A percentile compares a stretch with the other conserved stretches of the same genome.
phyloP scores from a whole-genome alignment of 2,329 filamentous ascomycete species.

The Byssochlamys sp. region DNA sequence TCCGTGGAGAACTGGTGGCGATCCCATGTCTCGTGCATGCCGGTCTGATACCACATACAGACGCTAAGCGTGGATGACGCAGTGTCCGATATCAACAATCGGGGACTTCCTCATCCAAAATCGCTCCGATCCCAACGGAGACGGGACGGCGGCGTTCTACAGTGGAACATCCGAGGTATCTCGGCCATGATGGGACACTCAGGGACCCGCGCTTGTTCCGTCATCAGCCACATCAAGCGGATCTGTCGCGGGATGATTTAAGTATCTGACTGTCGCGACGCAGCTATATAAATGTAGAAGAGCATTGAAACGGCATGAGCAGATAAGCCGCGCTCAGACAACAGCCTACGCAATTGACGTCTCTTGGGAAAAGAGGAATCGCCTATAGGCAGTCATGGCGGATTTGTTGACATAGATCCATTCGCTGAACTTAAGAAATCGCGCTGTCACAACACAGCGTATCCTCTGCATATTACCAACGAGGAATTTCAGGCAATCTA shows the following conservation, averaged over 20 bases:
- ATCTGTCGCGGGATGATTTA: neutral
- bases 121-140: neutral
- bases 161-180: neutral
- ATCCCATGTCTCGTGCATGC: neutral
- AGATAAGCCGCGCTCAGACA: neutral
- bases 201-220: neutral
- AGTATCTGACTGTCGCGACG: neutral
- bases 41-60: neutral
- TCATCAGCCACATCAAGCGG: neutral
- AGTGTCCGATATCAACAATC: neutral
- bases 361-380: neutral
- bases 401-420: neutral
- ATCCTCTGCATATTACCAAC: neutral
- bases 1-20: neutral
- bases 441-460: neutral
- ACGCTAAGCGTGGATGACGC: neutral
- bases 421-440: neutral
- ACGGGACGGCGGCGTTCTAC: neutral
- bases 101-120: neutral
- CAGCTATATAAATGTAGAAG: neutral
- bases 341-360: neutral
- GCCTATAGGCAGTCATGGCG: neutral
- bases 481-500: neutral
- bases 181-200: neutral
- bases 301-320: neutral